phyloP scores from a whole-genome alignment of 2,329 filamentous ascomycete genomes.

The Cadophora sp. region DNA sequence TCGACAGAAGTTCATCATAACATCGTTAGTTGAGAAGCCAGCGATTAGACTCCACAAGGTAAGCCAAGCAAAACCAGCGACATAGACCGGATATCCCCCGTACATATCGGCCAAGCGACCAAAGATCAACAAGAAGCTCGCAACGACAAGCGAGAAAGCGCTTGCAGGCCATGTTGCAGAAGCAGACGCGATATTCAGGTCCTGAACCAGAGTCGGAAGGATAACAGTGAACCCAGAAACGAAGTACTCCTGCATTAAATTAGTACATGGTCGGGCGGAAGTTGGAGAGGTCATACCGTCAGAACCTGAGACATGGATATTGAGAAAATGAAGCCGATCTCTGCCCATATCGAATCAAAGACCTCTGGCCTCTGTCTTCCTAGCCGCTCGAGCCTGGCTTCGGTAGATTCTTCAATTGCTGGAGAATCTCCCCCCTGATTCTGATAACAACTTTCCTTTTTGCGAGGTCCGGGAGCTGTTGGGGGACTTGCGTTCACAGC shows the following conservation, averaged over 20 bases:
- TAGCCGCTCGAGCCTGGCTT: conserved; percentile 57
- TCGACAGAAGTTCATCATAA: conserved; percentile 76
- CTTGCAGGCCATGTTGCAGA: conserved; percentile 69
- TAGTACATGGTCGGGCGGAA: neutral
- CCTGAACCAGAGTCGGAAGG: conserved; percentile 66
- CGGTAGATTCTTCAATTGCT: conserved; percentile 40
- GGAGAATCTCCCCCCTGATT: conserved; percentile 19
- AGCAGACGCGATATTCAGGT: conserved; percentile 67
- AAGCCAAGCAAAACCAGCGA: conserved; percentile 68
- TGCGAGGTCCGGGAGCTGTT: conserved; percentile 19
- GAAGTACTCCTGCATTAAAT: conserved; percentile 60
- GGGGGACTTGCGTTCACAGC: conserved; percentile 20
- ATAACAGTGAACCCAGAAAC: conserved; percentile 79
- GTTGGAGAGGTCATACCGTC: conserved; percentile 48
- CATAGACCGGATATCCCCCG: conserved; percentile 66
- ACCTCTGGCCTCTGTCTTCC: conserved; percentile 62
- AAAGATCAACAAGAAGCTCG: conserved; percentile 65
- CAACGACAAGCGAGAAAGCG: conserved; percentile 63
- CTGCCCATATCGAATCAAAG: conserved; percentile 59
- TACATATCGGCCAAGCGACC: conserved; percentile 69
- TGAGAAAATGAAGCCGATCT: conserved; percentile 65
- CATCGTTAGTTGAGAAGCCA: conserved; percentile 71
- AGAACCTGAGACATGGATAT: conserved; percentile 65
- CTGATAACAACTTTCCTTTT: conserved; percentile 27
- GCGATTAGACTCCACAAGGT: conserved; percentile 71